Conservation (phyloP, 2,329 filamentous ascomycete species). For the Calonectria pseudoreteaudii region DNA sequence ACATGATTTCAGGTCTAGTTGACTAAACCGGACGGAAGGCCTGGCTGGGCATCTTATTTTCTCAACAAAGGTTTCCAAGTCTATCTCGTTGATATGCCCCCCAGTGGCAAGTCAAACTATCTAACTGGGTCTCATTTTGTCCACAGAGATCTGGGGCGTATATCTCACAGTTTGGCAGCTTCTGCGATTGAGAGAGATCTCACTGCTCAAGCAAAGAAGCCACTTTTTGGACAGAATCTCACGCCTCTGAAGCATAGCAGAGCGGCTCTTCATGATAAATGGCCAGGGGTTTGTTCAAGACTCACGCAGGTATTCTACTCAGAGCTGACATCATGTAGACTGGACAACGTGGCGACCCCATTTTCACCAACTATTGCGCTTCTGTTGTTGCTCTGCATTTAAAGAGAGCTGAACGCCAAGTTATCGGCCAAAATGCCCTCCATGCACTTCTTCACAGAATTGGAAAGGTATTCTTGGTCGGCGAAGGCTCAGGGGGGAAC, state of each 20-base stretch:
- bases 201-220: conserved; percentile 45
- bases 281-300: conserved; percentile 50
- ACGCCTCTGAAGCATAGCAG: conserved; percentile 34
- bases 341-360: conserved; percentile 55
- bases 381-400: conserved; percentile 52
- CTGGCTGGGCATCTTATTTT: conserved; percentile 61
- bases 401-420: conserved; percentile 46
- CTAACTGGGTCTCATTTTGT: conserved; percentile 34
- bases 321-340: conserved; percentile 37
- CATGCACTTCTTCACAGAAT: conserved; percentile 56
- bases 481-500: conserved; percentile 61
- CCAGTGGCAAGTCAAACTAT: conserved; percentile 51
- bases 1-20: conserved; percentile 49
- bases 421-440: conserved; percentile 50
- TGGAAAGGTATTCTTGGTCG: conserved; percentile 57
- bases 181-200: conserved; percentile 44
- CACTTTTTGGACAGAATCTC: neutral
- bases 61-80: conserved; percentile 55
- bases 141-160: conserved; percentile 32
- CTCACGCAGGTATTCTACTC: neutral
- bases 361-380: conserved; percentile 62
- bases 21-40: conserved; percentile 59
- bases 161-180: conserved; percentile 33
- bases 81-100: conserved; percentile 57
- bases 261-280: conserved; percentile 49